phyloP scores from a whole-genome alignment of 2,329 filamentous ascomycete genomes.

The Cordyceps cateniannulata region DNA sequence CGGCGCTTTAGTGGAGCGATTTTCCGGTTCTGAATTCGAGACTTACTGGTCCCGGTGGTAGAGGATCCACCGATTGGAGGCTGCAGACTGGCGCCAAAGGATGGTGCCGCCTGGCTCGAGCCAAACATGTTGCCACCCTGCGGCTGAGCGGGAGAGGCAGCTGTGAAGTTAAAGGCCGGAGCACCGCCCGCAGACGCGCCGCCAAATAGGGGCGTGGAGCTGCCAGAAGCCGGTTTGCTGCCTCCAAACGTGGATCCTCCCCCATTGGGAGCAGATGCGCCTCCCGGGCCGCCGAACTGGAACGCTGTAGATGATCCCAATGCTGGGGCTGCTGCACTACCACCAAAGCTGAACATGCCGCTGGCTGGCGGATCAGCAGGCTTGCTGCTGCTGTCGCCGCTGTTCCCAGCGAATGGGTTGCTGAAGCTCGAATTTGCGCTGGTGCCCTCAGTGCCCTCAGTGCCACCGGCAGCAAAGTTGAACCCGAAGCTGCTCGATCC shows the following conservation, averaged over 20 bases:
- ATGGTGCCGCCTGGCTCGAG: slow-evolving; percentile 27
- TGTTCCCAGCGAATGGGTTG: slow-evolving; percentile 33
- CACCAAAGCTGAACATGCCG: slow-evolving; percentile 34
- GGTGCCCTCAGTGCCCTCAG: slow-evolving; percentile 10
- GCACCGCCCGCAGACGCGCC: slow-evolving; percentile 24
- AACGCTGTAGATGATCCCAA: slow-evolving; percentile 26
- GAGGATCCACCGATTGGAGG: slow-evolving; percentile 36
- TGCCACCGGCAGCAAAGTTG: slow-evolving; percentile 24
- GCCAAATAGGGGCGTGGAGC: slow-evolving; percentile 25
- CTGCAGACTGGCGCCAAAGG: slow-evolving; percentile 32
- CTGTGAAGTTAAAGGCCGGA: slow-evolving; percentile 35
- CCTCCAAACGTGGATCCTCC: slow-evolving; percentile 22
- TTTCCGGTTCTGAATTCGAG: slow-evolving; percentile 34
- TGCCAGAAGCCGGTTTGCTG: slow-evolving; percentile 17
- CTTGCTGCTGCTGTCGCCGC: slow-evolving; percentile 19
- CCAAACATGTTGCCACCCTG: slow-evolving; percentile 27
- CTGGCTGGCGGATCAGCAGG: slow-evolving; percentile 21
- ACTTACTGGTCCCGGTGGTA: slow-evolving; percentile 42
- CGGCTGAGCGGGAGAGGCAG: slow-evolving; percentile 23
- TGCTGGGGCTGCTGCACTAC: slow-evolving; percentile 22
- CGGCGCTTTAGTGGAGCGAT: slow-evolving; percentile 41
- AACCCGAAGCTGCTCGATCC: slow-evolving; percentile 23
- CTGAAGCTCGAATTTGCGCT: slow-evolving; percentile 27
- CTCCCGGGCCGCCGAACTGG: slow-evolving; percentile 30
- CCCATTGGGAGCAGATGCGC: slow-evolving; percentile 18